Percentiles rank a stretch among this genome's conserved stretches.
Evolutionary conservation across 768 basidiomycete species (phyloP).

Genomic region (Termitomyces sp.): DNA sequence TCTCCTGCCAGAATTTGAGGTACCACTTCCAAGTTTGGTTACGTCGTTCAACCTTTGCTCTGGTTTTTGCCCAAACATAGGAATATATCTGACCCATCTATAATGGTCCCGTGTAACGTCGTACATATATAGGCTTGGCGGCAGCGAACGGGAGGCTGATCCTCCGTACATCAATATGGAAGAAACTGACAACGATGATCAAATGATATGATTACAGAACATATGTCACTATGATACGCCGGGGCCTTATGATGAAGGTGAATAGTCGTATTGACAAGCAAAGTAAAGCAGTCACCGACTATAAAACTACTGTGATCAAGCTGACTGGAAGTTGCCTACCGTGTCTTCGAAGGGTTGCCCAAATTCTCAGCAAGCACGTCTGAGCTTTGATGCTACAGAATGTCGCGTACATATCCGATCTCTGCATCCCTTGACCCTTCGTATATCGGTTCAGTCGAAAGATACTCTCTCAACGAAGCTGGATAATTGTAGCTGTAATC

Average conservation of each 20-base stretch:
- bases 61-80: constrained; percentile 17
- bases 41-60: constrained; percentile 14
- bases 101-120: constrained; percentile 68
- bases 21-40: neutral
- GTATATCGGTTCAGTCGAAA: neutral
- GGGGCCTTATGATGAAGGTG: neutral
- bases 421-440: neutral
- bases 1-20: no score
- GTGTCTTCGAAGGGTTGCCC: neutral
- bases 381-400: neutral
- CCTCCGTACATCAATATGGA: constrained; percentile 77
- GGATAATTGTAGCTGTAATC: no score
- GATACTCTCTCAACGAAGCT: no score
- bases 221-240: neutral
- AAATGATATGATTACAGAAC: no score
- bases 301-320: neutral
- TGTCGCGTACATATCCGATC: neutral
- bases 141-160: constrained; percentile 80
- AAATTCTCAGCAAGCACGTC: neutral
- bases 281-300: neutral
- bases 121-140: constrained; percentile 67
- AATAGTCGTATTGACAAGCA: neutral
- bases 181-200: constrained; percentile 50
- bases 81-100: constrained; percentile 27
- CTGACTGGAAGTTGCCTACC: no score